phyloP scores from a whole-genome alignment of 2,329 filamentous ascomycete species.

The Xylariales sp. region DNA sequence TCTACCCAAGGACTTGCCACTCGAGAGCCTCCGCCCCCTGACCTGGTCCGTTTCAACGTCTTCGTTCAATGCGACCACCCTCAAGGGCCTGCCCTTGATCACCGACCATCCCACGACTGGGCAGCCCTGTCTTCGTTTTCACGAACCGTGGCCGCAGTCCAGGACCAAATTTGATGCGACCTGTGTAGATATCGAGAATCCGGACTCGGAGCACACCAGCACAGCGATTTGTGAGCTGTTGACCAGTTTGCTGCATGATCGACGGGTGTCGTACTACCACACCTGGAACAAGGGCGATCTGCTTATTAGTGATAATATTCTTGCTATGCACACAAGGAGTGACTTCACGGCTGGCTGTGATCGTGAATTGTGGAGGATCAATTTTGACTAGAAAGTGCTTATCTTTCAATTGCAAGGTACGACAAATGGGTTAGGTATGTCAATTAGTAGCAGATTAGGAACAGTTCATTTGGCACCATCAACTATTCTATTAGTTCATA shows the following conservation, averaged over 20 bases:
- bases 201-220: slow-evolving; percentile 19
- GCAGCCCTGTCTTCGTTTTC: slow-evolving; percentile 46
- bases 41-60: slow-evolving; percentile 46
- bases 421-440: too few relatives aligned
- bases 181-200: slow-evolving; percentile 6
- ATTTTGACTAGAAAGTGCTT: slow-evolving; percentile 47
- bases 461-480: too few relatives aligned
- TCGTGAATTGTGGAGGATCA: slow-evolving; percentile 46
- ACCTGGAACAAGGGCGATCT: slow-evolving; percentile 52
- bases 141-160: slow-evolving; percentile 49
- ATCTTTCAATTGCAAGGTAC: too few relatives aligned
- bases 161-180: slow-evolving; percentile 47
- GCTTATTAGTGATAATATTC: slow-evolving; percentile 46
- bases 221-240: slow-evolving; percentile 32
- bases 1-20: slow-evolving; percentile 30
- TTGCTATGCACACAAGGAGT: slow-evolving; percentile 45
- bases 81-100: slow-evolving; percentile 40
- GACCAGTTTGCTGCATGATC: slow-evolving; percentile 41
- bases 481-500: too few relatives aligned
- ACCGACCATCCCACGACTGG: slow-evolving; percentile 39
- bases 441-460: too few relatives aligned
- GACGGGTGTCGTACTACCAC: slow-evolving; percentile 44
- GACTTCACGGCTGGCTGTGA: slow-evolving; percentile 38
- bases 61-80: slow-evolving; percentile 38
- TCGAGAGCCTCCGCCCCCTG: slow-evolving; percentile 31